Percentiles rank a stretch among this genome's conserved stretches.
Conservation (phyloP, 768 basidiomycete species). For the Calocybe indica region DNA sequence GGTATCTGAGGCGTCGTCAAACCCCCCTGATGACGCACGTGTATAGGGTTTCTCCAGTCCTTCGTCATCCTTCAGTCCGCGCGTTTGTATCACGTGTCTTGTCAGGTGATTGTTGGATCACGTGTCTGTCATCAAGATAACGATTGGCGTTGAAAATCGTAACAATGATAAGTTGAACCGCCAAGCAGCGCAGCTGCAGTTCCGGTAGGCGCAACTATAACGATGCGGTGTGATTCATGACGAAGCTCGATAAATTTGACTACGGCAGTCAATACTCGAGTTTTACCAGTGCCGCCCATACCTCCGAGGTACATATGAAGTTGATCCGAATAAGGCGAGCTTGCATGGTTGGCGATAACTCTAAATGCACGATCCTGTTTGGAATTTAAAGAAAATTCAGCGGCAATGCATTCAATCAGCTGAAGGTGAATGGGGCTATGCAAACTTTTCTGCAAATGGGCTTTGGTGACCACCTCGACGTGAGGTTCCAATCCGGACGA, state of each 20-base stretch:
- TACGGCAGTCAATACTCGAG: slow-evolving; percentile 19
- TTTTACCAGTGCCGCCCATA: slow-evolving; percentile 26
- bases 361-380: slow-evolving; percentile 26
- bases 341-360: slow-evolving; percentile 19
- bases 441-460: slow-evolving; percentile 6
- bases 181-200: slow-evolving; percentile 22
- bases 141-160: too few species aligned
- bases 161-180: slow-evolving; percentile 33
- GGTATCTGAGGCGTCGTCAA: too few species aligned
- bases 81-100: too few species aligned
- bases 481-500: neutral
- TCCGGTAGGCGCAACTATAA: slow-evolving; percentile 26
- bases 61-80: too few species aligned
- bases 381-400: slow-evolving; percentile 16
- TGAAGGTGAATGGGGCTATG: neutral
- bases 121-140: too few species aligned
- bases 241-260: slow-evolving; percentile 12
- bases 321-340: slow-evolving; percentile 1
- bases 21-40: too few species aligned
- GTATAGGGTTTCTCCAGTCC: too few species aligned
- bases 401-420: slow-evolving; percentile 1
- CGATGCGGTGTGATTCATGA: slow-evolving; percentile 15
- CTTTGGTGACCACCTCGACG: slow-evolving; percentile 4
- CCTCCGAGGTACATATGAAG: slow-evolving; percentile 27
- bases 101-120: too few species aligned